phyloP scores from a whole-genome alignment of 2,329 filamentous ascomycete species.

The Sordariomycetes sp. region DNA sequence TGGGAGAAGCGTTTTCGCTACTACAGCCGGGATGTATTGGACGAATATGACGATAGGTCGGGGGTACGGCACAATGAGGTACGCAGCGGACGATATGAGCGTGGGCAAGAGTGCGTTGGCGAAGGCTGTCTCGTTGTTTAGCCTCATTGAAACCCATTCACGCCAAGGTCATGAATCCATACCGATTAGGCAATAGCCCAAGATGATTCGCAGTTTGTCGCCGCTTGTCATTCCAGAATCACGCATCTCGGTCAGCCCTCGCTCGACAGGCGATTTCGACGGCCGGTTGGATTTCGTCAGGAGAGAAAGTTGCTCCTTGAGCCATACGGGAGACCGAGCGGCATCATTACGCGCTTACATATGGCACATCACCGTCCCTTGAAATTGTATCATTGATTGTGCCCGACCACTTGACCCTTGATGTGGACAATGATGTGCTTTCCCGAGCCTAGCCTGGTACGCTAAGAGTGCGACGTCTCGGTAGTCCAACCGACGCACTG shows the following conservation, averaged over 20 bases:
- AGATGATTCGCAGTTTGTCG: neutral
- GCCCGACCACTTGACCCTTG: too few species aligned
- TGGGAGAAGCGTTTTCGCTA: constrained; percentile 17
- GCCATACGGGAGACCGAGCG: too few species aligned
- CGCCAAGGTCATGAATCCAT: neutral
- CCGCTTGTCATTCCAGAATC: neutral
- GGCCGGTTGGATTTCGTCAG: neutral
- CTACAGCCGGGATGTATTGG: constrained; percentile 18
- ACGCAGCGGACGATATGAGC: constrained; percentile 21
- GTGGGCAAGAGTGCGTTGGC: constrained; percentile 18
- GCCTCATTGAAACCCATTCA: neutral
- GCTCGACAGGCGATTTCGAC: neutral
- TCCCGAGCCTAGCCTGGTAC: too few species aligned
- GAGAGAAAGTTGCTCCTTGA: too few species aligned
- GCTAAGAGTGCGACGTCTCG: too few species aligned
- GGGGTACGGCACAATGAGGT: constrained; percentile 24
- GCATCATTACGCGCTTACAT: too few species aligned
- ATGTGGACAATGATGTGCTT: too few species aligned
- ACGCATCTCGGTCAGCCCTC: neutral
- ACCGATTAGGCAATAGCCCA: constrained; percentile 2
- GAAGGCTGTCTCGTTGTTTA: constrained; percentile 13
- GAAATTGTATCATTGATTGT: too few species aligned
- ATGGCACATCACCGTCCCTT: too few species aligned
- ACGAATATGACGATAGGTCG: constrained; percentile 20
- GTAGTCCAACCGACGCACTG: too few species aligned